Percentiles rank a stretch among this genome's conserved stretches.
Conservation (phyloP, 2,329 filamentous ascomycete genomes). For the Polytolypa hystricis region DNA sequence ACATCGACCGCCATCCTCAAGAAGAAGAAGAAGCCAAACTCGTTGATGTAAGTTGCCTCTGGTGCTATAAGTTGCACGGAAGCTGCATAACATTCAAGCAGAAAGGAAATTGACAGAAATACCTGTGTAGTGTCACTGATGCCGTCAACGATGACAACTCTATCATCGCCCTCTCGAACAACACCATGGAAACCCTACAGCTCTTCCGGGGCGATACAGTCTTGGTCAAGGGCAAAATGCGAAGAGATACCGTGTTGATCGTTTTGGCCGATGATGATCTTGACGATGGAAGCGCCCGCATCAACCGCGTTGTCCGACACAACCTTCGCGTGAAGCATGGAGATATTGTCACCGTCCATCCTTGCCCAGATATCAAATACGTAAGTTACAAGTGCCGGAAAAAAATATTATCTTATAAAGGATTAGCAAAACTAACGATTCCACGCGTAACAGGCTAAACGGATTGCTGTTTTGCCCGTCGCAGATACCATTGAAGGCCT, state of each 20-base stretch:
- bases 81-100: too few relatives aligned
- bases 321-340: slow-evolving; percentile 98
- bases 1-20: slow-evolving; percentile 93
- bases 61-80: too few relatives aligned
- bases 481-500: slow-evolving; percentile 96
- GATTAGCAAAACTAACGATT: slow-evolving; percentile 14
- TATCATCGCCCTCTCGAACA: slow-evolving; percentile 94
- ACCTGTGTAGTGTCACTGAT: slow-evolving; percentile 70
- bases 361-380: slow-evolving; percentile 99
- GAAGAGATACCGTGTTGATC: slow-evolving; percentile 96
- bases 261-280: slow-evolving; percentile 96
- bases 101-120: slow-evolving; percentile 26
- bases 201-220: slow-evolving; percentile 98
- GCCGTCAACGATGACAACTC: slow-evolving; percentile 99
- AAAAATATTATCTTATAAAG: background rate
- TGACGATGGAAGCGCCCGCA: slow-evolving; percentile 90
- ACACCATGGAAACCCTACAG: slow-evolving; percentile 96
- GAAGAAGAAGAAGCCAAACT: slow-evolving; percentile 99
- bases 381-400: slow-evolving; percentile 45
- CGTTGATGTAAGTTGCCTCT: slow-evolving; percentile 82
- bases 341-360: slow-evolving; percentile 92
- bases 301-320: slow-evolving; percentile 97
- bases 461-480: slow-evolving; percentile 94
- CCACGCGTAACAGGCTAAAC: slow-evolving; percentile 62
- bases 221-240: slow-evolving; percentile 97